phyloP scores from a whole-genome alignment of 371 early-diverging fungal genomes.

The Mortierella sp. region DNA sequence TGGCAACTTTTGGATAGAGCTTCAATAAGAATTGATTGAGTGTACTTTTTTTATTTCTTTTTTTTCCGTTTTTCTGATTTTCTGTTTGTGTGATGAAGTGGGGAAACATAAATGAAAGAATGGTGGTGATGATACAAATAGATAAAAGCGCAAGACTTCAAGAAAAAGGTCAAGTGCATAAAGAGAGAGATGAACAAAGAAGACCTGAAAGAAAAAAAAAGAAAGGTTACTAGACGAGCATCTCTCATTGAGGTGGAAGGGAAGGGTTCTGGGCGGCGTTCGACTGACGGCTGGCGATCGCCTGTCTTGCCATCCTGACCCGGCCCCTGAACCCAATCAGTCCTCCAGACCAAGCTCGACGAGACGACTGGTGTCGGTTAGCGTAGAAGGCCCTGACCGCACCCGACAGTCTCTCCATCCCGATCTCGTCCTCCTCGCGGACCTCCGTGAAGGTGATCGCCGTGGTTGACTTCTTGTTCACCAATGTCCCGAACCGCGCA shows the following conservation, averaged over 20 bases:
- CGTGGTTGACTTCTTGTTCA: slow-evolving; percentile 98
- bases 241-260: too few relatives aligned
- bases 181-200: too few relatives aligned
- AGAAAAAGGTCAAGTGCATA: too few relatives aligned
- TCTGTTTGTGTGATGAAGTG: slow-evolving; percentile 70
- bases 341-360: neutral
- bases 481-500: slow-evolving; percentile 95
- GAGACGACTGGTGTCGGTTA: neutral
- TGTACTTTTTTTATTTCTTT: neutral
- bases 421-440: slow-evolving; percentile 91
- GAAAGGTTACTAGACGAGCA: too few relatives aligned
- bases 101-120: too few relatives aligned
- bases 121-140: too few relatives aligned
- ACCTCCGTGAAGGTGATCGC: slow-evolving; percentile 95
- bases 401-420: slow-evolving; percentile 84
- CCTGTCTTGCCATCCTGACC: neutral
- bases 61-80: neutral
- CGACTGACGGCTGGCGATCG: too few relatives aligned
- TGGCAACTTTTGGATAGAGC: slow-evolving; percentile 19
- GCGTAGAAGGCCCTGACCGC: slow-evolving; percentile 86
- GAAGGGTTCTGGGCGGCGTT: too few relatives aligned
- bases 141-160: too few relatives aligned
- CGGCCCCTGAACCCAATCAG: neutral
- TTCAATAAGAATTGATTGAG: neutral
- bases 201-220: too few relatives aligned